Conservation (phyloP, 768 basidiomycete species). For the Suillus occidentalis region DNA sequence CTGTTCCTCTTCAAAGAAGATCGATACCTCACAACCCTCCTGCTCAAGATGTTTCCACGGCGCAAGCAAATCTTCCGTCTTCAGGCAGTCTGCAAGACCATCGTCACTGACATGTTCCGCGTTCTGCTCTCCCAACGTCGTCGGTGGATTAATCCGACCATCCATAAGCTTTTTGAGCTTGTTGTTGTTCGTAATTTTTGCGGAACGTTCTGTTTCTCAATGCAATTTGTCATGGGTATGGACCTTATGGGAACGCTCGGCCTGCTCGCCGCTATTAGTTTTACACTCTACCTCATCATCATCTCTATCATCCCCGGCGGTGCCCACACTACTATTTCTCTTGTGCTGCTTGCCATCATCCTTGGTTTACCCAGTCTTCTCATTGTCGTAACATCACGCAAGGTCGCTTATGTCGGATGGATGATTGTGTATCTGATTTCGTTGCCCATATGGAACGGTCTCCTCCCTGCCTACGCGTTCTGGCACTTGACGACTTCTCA, state of each 20-base stretch:
- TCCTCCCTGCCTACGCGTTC: no score
- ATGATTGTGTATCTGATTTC: no score
- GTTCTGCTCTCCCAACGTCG: slow-evolving; percentile 96
- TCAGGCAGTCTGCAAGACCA: no score
- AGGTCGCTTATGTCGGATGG: slow-evolving; percentile 95
- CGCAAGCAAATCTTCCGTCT: no score
- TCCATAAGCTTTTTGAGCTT: slow-evolving; percentile 96
- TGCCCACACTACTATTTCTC: slow-evolving; percentile 80
- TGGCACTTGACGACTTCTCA: no score
- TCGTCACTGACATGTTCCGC: no score
- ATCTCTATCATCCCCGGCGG: slow-evolving; percentile 81
- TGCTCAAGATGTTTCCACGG: no score
- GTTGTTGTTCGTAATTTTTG: slow-evolving; percentile 96
- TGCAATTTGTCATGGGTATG: no score
- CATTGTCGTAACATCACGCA: slow-evolving; percentile 94
- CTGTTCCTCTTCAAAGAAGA: no score
- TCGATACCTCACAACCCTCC: no score
- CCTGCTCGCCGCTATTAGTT: slow-evolving; percentile 94
- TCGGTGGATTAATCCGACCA: slow-evolving; percentile 99
- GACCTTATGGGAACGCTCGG: no score
- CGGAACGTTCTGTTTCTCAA: slow-evolving; percentile 99
- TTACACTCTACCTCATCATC: slow-evolving; percentile 93
- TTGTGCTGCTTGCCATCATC: slow-evolving; percentile 89
- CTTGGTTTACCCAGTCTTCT: slow-evolving; percentile 94
- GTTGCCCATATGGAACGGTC: no score